Percentiles rank a stretch among this genome's conserved stretches.
Evolutionary conservation across 108 stramenopile genomes (phyloP).

Genomic region (Discostella stelligeroides): DNA sequence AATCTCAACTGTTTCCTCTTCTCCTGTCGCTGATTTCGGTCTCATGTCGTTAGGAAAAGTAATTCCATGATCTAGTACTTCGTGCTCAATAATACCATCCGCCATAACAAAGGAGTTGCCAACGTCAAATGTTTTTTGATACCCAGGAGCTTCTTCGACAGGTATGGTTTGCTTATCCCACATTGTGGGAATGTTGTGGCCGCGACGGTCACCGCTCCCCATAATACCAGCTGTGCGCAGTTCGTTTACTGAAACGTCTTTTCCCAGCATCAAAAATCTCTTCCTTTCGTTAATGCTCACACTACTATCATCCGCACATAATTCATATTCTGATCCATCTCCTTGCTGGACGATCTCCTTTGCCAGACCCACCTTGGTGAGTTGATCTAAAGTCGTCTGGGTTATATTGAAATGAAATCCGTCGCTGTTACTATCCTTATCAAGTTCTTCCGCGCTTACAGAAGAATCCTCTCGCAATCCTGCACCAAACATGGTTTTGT

Average conservation of each 20-base stretch:
- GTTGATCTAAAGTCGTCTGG: slow-evolving; percentile 57
- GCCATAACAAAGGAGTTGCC: background rate
- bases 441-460: background rate
- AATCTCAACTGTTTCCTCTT: slow-evolving; percentile 5
- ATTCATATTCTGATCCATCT: slow-evolving; percentile 71
- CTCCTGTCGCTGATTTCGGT: background rate
- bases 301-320: slow-evolving; percentile 8
- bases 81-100: slow-evolving; percentile 32
- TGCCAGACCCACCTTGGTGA: slow-evolving; percentile 64
- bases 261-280: slow-evolving; percentile 51
- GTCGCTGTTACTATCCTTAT: slow-evolving; percentile 4
- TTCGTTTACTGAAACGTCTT: slow-evolving; percentile 50
- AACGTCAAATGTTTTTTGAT: slow-evolving; percentile 15
- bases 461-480: slow-evolving; percentile 38
- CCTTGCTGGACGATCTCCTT: slow-evolving; percentile 76
- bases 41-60: background rate
- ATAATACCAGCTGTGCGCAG: slow-evolving; percentile 40
- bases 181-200: slow-evolving; percentile 5
- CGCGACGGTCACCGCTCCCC: background rate
- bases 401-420: slow-evolving; percentile 61
- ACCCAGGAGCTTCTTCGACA: slow-evolving; percentile 18
- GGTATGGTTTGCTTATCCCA: slow-evolving; percentile 24
- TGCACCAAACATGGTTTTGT: slow-evolving; percentile 82
- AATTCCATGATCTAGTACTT: slow-evolving; percentile 25
- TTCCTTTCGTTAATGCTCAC: slow-evolving; percentile 40